Conservation (phyloP, 2,329 filamentous ascomycete species). For the Scytalidium sp. region DNA sequence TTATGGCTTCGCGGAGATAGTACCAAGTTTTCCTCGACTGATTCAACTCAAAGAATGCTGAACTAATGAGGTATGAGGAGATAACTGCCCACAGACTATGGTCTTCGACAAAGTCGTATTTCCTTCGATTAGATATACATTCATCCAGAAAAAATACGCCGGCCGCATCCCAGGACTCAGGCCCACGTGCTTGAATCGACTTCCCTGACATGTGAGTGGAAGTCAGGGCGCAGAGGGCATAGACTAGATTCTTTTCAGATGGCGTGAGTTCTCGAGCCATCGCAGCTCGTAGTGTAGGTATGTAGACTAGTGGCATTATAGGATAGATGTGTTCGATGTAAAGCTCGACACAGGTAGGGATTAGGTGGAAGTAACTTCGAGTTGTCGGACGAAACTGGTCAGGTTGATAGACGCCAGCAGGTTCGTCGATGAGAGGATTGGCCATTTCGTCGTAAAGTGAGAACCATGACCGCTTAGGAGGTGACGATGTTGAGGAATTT, state of each 20-base stretch:
- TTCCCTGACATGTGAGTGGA: slow-evolving; percentile 48
- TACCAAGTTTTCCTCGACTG: slow-evolving; percentile 58
- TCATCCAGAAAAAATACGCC: slow-evolving; percentile 57
- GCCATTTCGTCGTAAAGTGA: slow-evolving; percentile 22
- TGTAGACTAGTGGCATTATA: slow-evolving; percentile 60
- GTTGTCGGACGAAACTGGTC: slow-evolving; percentile 41
- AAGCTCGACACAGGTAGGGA: slow-evolving; percentile 56
- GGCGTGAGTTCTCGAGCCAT: slow-evolving; percentile 36
- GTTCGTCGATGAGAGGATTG: slow-evolving; percentile 34
- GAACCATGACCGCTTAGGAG: slow-evolving; percentile 3
- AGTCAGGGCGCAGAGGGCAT: slow-evolving; percentile 56
- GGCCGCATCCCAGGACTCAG: slow-evolving; percentile 43
- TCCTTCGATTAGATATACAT: slow-evolving; percentile 51
- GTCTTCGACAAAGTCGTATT: slow-evolving; percentile 55
- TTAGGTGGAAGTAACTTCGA: slow-evolving; percentile 44
- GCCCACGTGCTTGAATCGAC: slow-evolving; percentile 34
- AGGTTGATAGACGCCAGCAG: slow-evolving; percentile 31
- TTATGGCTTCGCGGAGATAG: slow-evolving; percentile 59
- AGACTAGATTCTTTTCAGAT: slow-evolving; percentile 43
- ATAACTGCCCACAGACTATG: slow-evolving; percentile 53
- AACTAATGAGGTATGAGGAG: slow-evolving; percentile 60
- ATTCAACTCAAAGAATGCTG: slow-evolving; percentile 59
- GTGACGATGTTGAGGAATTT: slow-evolving; percentile 14
- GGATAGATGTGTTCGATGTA: slow-evolving; percentile 62
- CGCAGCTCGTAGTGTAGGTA: slow-evolving; percentile 50